A percentile compares a stretch with the other conserved stretches of the same genome.
phyloP scores from a whole-genome alignment of 2,329 filamentous ascomycete species.

The Huntiella omanensis region DNA sequence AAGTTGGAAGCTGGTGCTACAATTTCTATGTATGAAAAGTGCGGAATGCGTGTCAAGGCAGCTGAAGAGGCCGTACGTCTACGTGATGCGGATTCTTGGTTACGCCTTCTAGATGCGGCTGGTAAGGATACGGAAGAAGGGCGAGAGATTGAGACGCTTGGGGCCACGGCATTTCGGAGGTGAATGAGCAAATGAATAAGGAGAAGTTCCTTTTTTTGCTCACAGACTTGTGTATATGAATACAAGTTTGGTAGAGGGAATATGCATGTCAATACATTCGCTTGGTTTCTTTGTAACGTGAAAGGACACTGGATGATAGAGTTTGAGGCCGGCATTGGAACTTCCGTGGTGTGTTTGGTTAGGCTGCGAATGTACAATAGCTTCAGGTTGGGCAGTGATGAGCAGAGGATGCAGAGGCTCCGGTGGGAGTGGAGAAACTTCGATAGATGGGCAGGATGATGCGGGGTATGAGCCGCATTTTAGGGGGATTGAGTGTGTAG shows the following conservation, averaged over 20 bases:
- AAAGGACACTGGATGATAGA: too few relatives aligned
- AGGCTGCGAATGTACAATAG: too few relatives aligned
- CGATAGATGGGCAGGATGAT: too few relatives aligned
- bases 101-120: slow-evolving; percentile 54
- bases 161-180: slow-evolving; percentile 36
- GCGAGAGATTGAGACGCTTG: slow-evolving; percentile 66
- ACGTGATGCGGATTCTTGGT: slow-evolving; percentile 61
- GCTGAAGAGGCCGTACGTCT: slow-evolving; percentile 76
- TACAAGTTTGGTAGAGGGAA: background rate
- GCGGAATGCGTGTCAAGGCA: slow-evolving; percentile 71
- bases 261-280: too few relatives aligned
- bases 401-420: too few relatives aligned
- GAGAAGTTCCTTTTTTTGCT: background rate
- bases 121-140: slow-evolving; percentile 46
- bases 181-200: background rate
- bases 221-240: background rate
- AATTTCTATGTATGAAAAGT: slow-evolving; percentile 91
- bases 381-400: too few relatives aligned
- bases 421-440: too few relatives aligned
- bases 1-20: slow-evolving; percentile 46
- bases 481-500: too few relatives aligned
- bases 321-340: too few relatives aligned
- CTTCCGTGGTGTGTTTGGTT: too few relatives aligned
- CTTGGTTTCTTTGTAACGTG: too few relatives aligned
- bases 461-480: too few relatives aligned